Base-by-base conservation (phyloP, 306 rosid genomes). In the Abrus precatorius region DNA sequence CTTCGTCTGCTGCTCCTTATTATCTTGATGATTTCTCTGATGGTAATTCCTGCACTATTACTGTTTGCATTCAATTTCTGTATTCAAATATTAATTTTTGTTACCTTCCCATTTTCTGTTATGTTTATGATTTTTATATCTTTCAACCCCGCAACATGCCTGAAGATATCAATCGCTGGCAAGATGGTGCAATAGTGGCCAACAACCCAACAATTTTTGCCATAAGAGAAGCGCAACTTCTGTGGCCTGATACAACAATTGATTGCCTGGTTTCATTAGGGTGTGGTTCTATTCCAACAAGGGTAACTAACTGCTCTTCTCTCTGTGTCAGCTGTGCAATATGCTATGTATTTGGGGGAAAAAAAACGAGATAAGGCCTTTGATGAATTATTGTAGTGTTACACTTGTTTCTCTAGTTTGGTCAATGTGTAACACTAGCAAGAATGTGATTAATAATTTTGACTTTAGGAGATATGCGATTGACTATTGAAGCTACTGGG, bases 101-200 rank as follows among this genome's bases (percentile, higher is more conserved):
- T 61, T 72, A 79, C 72, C 74, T 79, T 36, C 40, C 40, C 50
- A 64, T 43, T 61, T 69, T 64, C 56, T 71, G 65, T 85, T 3
- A 33, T 45, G 36, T 77, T 74, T 68, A 79, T 87, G 79, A 78
- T 52, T 56, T 84, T 63, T 50, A 28, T 65, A 34, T 73, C 34
- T 84, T 43, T 81, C 62, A 74, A 59, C 80, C 76, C 79, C 80
- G 44, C 83, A 52, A 75, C 1, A 40, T 80, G 43, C 74, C 63
- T 65, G 40, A 71, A 96, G 99, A 93, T 88, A 75, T 85, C 63
- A 87, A 90, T 82, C 98, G 99, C 75, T 95, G 98, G 98, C 99
- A 95, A 91, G 99, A 95, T 83, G 99, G 98, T 83, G 99, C 99
- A 63, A 93, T 95, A 79, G 97, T 95, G 88, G 99, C 98, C 71